Base-by-base conservation (phyloP, 768 basidiomycete species). In the Amanita rubescens region DNA sequence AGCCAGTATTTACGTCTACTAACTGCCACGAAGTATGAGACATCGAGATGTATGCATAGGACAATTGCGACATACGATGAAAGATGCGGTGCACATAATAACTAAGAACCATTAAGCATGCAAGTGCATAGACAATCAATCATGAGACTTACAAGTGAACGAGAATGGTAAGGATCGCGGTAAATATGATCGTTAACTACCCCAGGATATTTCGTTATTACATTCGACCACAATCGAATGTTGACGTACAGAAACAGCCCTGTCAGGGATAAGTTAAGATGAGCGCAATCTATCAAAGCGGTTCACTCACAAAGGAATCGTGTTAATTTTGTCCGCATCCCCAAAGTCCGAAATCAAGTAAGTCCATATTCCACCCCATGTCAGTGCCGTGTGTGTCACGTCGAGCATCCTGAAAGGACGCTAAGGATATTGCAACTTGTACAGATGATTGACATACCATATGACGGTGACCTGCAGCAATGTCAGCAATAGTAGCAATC, bases 51-150 rank as follows among this genome's bases (percentile, higher is more conserved):
- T 42, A 11, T 2, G n/a, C n/a, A 24, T 20, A 6, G 20, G 15
- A 19, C 11, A 33, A 14, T 44, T 32, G 22, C 19, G 15, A 55
- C 65, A 39, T 47, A 67, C 66, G 43, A 24, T 53, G 45, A 32
- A 57, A 63, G 20, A 67, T 67, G 8, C 66, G 58, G 17, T 63
- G 60, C 11, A 61, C 63, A 32, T 64, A 64, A 56, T 64, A 63
- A 39, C 66, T 67, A 20, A 15, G 30, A 34, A 27, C 15, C 5
- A 24, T 15, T 32, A 20, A 46, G 20, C 32, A 35, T 34, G 27
- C 27, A 30, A 12, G 19, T 1, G 39, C 27, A 38, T n/a, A 22
- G 12, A 8, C 20, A 8, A 7, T 20, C 10, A 39, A n/a, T 14
- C 19, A 7, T 27, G 39, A 20, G 33, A 53, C 63, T 35, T 41